Evolutionary conservation across 306 rosid genomes (phyloP).

Genomic region (Dalbergia cultrata): DNA sequence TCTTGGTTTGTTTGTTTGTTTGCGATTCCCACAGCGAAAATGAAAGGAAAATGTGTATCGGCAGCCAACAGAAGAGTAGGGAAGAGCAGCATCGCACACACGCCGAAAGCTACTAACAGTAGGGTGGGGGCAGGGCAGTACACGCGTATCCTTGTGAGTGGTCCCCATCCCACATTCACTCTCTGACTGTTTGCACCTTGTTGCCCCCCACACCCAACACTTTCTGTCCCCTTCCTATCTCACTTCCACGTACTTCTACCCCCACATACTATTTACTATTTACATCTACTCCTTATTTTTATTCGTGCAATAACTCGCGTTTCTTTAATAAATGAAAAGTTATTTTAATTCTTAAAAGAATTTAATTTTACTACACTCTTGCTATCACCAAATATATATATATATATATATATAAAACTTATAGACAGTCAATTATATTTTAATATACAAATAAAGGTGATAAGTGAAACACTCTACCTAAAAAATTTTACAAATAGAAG

Average conservation of each 20-base stretch:
- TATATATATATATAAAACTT: too few relatives aligned
- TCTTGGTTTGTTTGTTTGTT: too few relatives aligned
- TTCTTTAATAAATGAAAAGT: too few relatives aligned
- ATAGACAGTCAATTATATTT: too few relatives aligned
- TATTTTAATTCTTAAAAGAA: too few relatives aligned
- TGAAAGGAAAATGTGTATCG: background rate
- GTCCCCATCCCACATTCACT: slow-evolving; percentile 38
- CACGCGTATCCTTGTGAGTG: slow-evolving; percentile 55
- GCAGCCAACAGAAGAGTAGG: background rate
- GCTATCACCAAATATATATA: too few relatives aligned
- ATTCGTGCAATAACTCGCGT: too few relatives aligned
- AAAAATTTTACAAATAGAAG: too few relatives aligned
- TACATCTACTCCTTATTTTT: too few relatives aligned
- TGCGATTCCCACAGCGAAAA: background rate
- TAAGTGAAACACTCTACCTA: too few relatives aligned
- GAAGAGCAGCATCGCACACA: slow-evolving; percentile 12
- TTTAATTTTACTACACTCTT: too few relatives aligned
- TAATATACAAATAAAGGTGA: too few relatives aligned
- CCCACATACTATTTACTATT: background rate
- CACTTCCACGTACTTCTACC: background rate
- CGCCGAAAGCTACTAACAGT: slow-evolving; percentile 56
- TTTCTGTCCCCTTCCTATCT: background rate
- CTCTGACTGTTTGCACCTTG: background rate
- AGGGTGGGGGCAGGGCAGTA: background rate
- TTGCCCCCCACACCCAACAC: background rate